These are phyloP conservation scores for Ceratocystis alfenasii DNA, from an alignment of 2,329 filamentous ascomycete species.

Conservation along the genomic window DNA sequence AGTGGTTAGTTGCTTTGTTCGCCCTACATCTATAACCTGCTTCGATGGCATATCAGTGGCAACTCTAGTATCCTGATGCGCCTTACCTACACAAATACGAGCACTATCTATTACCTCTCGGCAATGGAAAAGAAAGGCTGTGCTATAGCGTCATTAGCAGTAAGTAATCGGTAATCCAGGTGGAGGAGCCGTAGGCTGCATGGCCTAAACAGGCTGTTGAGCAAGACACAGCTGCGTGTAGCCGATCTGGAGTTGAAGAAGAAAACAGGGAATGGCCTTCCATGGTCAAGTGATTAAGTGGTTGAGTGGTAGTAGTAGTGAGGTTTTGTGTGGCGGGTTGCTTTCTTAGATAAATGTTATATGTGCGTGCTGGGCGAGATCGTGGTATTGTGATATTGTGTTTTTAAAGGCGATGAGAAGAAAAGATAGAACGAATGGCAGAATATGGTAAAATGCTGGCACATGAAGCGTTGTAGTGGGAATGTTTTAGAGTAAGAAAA, in stretches of 20 bases:
- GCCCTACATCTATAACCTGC: not conserved
- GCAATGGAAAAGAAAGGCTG: not conserved
- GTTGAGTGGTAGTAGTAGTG: not conserved
- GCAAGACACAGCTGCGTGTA: constrained; percentile 3
- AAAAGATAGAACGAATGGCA: not conserved
- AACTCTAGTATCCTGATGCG: not conserved
- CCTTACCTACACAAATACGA: not conserved
- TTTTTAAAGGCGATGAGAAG: not conserved
- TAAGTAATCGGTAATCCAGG: not conserved
- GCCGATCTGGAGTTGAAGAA: not conserved
- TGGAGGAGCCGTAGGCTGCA: not conserved
- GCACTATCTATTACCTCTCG: not conserved
- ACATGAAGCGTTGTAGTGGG: not conserved
- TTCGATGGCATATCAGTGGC: not conserved
- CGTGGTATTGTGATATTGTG: not conserved
- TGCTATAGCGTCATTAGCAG: constrained; percentile 1
- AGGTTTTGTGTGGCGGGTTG: not conserved
- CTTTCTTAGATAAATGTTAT: not conserved
- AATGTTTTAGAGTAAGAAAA: not conserved
- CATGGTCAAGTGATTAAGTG: too few relatives aligned
- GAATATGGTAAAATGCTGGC: not conserved
- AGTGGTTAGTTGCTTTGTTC: not conserved
- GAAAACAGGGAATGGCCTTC: not conserved
- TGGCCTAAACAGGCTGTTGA: not conserved
- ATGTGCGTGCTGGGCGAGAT: not conserved